Conservation (phyloP, 441 rosid genomes). For the Sinapis alba region DNA sequence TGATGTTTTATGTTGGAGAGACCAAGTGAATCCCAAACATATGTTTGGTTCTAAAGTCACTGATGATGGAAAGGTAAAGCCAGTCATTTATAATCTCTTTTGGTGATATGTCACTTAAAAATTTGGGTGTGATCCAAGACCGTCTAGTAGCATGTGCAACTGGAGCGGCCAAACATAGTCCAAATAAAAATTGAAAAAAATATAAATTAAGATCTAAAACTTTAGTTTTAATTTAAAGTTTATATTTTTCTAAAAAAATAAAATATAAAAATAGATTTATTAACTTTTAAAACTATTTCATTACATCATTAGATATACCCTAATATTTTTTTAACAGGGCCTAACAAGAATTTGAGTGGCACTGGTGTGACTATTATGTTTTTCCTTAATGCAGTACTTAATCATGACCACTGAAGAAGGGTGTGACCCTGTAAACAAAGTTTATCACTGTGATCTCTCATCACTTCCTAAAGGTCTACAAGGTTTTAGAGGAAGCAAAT, state of each 20-base stretch:
- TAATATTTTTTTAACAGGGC: too few relatives aligned
- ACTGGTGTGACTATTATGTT: background rate
- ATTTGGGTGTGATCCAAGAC: background rate
- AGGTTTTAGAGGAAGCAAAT: conserved; percentile 53
- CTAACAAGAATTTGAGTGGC: too few relatives aligned
- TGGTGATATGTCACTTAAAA: background rate
- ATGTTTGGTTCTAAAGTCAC: conserved; percentile 54
- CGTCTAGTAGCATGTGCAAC: too few relatives aligned
- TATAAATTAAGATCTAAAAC: too few relatives aligned
- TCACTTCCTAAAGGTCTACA: conserved; percentile 65
- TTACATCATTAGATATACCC: too few relatives aligned
- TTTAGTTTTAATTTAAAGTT: too few relatives aligned
- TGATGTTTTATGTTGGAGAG: conserved; percentile 88
- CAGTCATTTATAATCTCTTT: background rate
- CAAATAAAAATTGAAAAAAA: too few relatives aligned
- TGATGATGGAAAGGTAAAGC: conserved; percentile 77
- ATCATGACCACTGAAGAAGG: conserved; percentile 55
- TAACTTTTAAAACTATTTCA: too few relatives aligned
- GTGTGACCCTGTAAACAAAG: conserved; percentile 84
- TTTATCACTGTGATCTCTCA: conserved; percentile 80
- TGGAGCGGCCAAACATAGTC: too few relatives aligned
- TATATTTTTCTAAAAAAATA: too few relatives aligned
- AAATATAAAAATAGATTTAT: too few relatives aligned
- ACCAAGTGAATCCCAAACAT: conserved; percentile 71
- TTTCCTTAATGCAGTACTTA: conserved; percentile 63